Conservation (phyloP, 2,329 filamentous ascomycete species). For the Fusarium tupiense region DNA sequence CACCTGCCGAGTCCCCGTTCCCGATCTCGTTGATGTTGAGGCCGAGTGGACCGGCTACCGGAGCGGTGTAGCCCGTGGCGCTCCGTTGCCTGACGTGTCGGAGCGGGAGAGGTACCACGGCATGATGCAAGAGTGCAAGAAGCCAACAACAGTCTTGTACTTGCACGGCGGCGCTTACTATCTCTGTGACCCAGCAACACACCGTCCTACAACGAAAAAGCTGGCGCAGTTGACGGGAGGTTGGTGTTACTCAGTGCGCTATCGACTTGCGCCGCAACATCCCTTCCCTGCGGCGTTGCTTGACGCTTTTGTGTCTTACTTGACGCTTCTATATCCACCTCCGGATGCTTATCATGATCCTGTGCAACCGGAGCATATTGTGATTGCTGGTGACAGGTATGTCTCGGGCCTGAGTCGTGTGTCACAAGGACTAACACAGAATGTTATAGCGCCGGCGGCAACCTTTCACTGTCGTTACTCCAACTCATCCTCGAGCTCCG, state of each 20-base stretch:
- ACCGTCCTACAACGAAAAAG: slow-evolving; percentile 66
- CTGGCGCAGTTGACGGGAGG: slow-evolving; percentile 74
- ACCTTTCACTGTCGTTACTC: slow-evolving; percentile 72
- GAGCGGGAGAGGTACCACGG: slow-evolving; percentile 72
- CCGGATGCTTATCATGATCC: slow-evolving; percentile 72
- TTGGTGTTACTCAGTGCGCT: slow-evolving; percentile 76
- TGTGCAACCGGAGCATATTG: slow-evolving; percentile 71
- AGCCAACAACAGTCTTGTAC: slow-evolving; percentile 73
- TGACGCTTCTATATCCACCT: slow-evolving; percentile 77
- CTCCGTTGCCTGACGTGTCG: slow-evolving; percentile 63
- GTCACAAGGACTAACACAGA: slow-evolving; percentile 20
- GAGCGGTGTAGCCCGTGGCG: slow-evolving; percentile 59
- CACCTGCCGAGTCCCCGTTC: slow-evolving; percentile 48
- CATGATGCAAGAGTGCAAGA: slow-evolving; percentile 74
- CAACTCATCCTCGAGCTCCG: slow-evolving; percentile 74
- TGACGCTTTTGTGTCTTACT: slow-evolving; percentile 77
- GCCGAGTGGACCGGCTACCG: slow-evolving; percentile 83
- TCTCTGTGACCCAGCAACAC: slow-evolving; percentile 74
- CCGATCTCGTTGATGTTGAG: slow-evolving; percentile 67
- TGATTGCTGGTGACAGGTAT: slow-evolving; percentile 76
- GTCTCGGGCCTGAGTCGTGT: background rate
- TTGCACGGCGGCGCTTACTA: slow-evolving; percentile 82
- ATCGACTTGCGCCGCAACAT: slow-evolving; percentile 78
- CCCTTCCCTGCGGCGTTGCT: slow-evolving; percentile 79
- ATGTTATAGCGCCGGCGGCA: slow-evolving; percentile 72